These are phyloP conservation scores for Psilocybe tampanensis DNA, from an alignment of 768 basidiomycete genomes.

Conservation along the genomic window DNA sequence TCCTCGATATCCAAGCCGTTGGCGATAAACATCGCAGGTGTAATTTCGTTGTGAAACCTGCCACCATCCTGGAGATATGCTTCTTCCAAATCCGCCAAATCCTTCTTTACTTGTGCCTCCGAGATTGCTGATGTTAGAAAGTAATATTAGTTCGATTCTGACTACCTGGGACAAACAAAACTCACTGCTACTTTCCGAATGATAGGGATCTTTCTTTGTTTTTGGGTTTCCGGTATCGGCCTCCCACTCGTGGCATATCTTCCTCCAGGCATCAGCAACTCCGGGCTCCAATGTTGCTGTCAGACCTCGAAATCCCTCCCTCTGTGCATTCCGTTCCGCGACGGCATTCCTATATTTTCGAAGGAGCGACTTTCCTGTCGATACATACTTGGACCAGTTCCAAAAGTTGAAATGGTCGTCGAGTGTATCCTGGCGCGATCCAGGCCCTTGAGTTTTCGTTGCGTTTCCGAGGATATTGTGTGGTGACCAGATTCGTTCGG, in stretches of 20 bases:
- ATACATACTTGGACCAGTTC: constrained; percentile 29
- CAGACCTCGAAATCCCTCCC: constrained; percentile 11
- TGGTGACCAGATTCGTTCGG: too few relatives aligned
- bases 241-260: constrained; percentile 10
- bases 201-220: constrained; percentile 10
- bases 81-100: constrained; percentile 6
- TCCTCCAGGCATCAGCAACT: constrained; percentile 5
- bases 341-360: constrained; percentile 11
- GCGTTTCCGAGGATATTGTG: constrained; percentile 28
- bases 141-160: neutral
- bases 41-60: neutral
- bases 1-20: constrained; percentile 12
- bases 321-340: constrained; percentile 10
- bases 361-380: constrained; percentile 5
- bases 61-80: neutral
- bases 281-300: neutral
- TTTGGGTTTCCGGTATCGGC: constrained; percentile 7
- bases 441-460: constrained; percentile 36
- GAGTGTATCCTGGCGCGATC: too few relatives aligned
- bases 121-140: too few relatives aligned
- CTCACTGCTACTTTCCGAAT: neutral
- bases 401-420: constrained; percentile 34
- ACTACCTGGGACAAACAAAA: neutral
- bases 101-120: constrained; percentile 5
- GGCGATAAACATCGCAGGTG: constrained; percentile 3